Evolutionary conservation across 169 alveolate species (phyloP), one percentile per base, ranked within the genome.

Genomic region (Babesia bigemina): DNA sequence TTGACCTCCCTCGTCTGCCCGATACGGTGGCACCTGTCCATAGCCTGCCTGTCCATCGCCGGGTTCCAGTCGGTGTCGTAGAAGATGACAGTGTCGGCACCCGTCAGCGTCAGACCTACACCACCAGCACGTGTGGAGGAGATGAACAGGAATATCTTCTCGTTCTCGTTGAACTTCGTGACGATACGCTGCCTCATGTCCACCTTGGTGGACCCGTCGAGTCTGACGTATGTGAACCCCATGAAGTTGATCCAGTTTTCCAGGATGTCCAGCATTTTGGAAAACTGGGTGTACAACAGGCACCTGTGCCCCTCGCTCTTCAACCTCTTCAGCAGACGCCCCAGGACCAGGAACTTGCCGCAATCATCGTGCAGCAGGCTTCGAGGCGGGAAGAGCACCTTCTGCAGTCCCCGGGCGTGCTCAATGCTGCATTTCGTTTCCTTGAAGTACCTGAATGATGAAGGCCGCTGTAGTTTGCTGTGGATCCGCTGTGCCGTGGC

Each of bases 21-120:
- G 29, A 98, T 98, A 63, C 99, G 77, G 74, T 98, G 99, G 71
- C 99, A 96, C 78, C 99, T 87, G 78, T 98, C 99, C 96, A 97
- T 95, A 6, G 99, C 99, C 83, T 98, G 98, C 70, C 97, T 92
- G 86, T 98, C 99, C 98, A 98, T 97, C 10, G 99, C 99, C 10
- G 99, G 99, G 82, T 98, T 98, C 99, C 99, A 98, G 86, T 96
- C 99, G 0, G 99, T 96, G 75, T 98, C 99, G 88, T 97, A 98
- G 86, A 98, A 97, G 63, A 98, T 96, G 16, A 98, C 99, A 2
- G 98, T 94, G 86, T 98, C 99, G 2, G 99, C 99, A 16, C 99
- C 99, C 2, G 99, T 98, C 53, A 98, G 87, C 81, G 98, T 98
- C 17, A 98, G 83, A 4, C 99, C 99, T 28, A 98, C 96, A 39